Percentiles rank a stretch among this genome's conserved stretches.
Evolutionary conservation across 2,329 filamentous ascomycete species (phyloP).

Genomic region (Fonsecaea pugnacius): DNA sequence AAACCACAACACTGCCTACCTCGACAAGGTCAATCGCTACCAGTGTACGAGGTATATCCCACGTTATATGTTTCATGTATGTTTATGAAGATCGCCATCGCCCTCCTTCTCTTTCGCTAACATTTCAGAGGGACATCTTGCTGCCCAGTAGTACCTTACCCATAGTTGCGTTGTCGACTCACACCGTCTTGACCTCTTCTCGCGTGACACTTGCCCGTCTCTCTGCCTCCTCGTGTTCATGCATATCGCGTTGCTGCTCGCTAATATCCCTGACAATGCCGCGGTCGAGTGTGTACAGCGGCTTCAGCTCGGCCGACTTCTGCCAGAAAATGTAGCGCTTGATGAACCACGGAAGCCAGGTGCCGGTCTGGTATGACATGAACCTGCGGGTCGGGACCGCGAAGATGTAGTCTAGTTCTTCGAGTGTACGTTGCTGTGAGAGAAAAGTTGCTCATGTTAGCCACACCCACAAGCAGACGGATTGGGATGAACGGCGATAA

Average conservation of each 20-base stretch:
- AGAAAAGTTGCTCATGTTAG: too few species aligned
- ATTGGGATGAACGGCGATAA: too few species aligned
- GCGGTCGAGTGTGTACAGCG: slow-evolving; percentile 57
- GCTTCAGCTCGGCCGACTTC: slow-evolving; percentile 42
- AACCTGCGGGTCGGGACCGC: slow-evolving; percentile 50
- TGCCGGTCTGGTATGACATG: slow-evolving; percentile 46
- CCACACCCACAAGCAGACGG: too few species aligned
- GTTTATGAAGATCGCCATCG: too few species aligned
- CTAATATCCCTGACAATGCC: slow-evolving; percentile 16
- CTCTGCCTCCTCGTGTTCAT: slow-evolving; percentile 2
- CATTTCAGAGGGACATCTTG: too few species aligned
- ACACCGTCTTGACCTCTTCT: background rate
- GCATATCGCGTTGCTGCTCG: slow-evolving; percentile 7
- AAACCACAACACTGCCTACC: too few species aligned
- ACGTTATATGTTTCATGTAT: too few species aligned
- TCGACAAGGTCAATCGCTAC: too few species aligned
- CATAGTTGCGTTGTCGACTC: background rate
- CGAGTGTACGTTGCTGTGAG: slow-evolving; percentile 36
- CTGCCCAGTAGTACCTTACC: background rate
- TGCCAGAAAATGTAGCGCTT: slow-evolving; percentile 49
- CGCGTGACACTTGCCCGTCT: background rate
- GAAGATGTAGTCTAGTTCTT: slow-evolving; percentile 53
- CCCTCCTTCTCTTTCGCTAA: background rate
- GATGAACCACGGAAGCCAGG: slow-evolving; percentile 53
- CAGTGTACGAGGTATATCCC: too few species aligned